Conservation (phyloP, 2,329 filamentous ascomycete species). For the Pseudogymnoascus sp. region DNA sequence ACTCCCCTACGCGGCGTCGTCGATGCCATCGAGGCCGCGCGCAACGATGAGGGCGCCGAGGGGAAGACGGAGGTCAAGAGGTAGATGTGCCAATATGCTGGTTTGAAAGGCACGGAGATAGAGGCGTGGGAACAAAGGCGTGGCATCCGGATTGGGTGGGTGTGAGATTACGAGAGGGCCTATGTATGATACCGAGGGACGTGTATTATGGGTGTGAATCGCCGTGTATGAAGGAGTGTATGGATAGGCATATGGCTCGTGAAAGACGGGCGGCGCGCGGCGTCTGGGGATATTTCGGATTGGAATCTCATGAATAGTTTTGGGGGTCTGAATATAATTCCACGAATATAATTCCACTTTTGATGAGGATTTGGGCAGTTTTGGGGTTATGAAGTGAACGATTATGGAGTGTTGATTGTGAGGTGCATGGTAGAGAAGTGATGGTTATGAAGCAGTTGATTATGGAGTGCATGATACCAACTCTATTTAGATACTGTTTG, state of each 20-base stretch:
- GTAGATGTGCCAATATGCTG: background rate
- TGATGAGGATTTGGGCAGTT: background rate
- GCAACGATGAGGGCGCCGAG: background rate
- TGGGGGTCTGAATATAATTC: conserved; percentile 3
- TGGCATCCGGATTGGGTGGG: background rate
- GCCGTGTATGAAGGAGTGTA: background rate
- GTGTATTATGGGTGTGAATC: background rate
- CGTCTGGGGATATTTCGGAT: background rate
- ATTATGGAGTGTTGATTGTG: background rate
- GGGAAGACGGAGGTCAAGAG: background rate
- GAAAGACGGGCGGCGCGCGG: background rate
- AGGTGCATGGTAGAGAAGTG: background rate
- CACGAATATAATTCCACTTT: conserved; percentile 5
- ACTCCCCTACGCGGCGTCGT: background rate
- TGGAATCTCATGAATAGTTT: background rate
- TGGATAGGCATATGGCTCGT: background rate
- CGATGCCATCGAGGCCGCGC: background rate
- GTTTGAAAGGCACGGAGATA: background rate
- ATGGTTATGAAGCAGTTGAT: background rate
- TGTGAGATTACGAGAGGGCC: background rate
- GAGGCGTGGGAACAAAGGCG: background rate
- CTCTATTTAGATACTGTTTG: background rate
- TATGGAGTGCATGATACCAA: no score
- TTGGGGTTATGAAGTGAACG: background rate
- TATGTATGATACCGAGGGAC: background rate